These are phyloP conservation scores for Pluteus cervinus DNA, from an alignment of 768 basidiomycete genomes.

Conservation along the genomic window DNA sequence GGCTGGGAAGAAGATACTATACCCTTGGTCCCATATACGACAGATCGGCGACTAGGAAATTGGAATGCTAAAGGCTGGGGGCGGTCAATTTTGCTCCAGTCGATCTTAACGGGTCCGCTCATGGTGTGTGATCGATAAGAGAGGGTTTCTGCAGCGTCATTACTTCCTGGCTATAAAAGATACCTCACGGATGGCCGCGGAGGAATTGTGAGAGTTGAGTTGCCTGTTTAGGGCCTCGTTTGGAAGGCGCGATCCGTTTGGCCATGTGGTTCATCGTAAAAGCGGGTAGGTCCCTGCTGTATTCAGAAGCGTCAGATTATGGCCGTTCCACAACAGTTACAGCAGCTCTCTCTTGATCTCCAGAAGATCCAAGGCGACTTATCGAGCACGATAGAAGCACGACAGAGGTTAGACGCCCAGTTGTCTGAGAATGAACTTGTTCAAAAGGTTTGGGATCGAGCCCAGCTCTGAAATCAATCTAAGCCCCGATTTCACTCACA, in stretches of 20 bases:
- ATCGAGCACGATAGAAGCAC: slow-evolving; percentile 65
- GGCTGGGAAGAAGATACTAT: slow-evolving; percentile 89
- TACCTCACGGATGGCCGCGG: too few relatives aligned
- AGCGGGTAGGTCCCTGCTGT: slow-evolving; percentile 5
- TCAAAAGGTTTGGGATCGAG: slow-evolving; percentile 81
- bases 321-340: slow-evolving; percentile 56
- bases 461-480: background rate
- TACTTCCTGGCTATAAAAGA: too few relatives aligned
- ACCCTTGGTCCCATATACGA: slow-evolving; percentile 83
- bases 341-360: slow-evolving; percentile 66
- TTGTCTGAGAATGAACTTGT: slow-evolving; percentile 89
- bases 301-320: slow-evolving; percentile 25
- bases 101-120: slow-evolving; percentile 29
- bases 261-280: too few relatives aligned
- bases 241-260: too few relatives aligned
- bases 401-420: slow-evolving; percentile 87
- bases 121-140: too few relatives aligned
- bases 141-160: too few relatives aligned
- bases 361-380: slow-evolving; percentile 79
- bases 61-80: slow-evolving; percentile 61
- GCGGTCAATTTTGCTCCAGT: slow-evolving; percentile 59
- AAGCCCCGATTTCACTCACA: slow-evolving; percentile 22
- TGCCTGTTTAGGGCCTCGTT: too few relatives aligned
- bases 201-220: too few relatives aligned
- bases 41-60: slow-evolving; percentile 81